A percentile compares a stretch with the other conserved stretches of the same genome.
Conservation (phyloP, 495 filamentous ascomycete genomes). For the Collariella sp. region DNA sequence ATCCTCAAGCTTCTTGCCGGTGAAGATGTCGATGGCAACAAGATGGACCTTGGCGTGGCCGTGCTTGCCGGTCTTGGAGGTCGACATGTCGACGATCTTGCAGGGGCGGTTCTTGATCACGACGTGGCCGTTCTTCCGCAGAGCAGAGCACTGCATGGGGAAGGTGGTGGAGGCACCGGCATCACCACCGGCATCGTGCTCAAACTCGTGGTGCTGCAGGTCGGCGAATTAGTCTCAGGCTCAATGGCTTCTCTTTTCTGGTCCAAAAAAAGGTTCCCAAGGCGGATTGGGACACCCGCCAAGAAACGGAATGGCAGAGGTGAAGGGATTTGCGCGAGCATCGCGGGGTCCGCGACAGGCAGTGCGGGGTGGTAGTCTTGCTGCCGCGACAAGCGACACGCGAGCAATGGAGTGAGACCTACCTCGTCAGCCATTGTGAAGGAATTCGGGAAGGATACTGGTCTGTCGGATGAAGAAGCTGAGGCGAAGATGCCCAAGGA, state of each 20-base stretch:
- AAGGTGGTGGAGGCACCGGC: conserved; percentile 88
- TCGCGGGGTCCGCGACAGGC: conserved; percentile 19
- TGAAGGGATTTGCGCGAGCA: neutral
- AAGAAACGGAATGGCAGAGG: neutral
- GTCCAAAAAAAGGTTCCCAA: neutral
- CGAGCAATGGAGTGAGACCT: conserved; percentile 14
- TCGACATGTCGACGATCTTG: conserved; percentile 99
- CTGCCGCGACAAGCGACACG: conserved; percentile 9
- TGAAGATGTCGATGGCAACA: conserved; percentile 97
- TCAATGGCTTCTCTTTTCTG: no score
- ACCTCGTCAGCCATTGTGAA: conserved; percentile 46
- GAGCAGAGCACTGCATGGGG: conserved; percentile 98
- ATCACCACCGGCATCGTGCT: conserved; percentile 55
- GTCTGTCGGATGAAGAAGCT: conserved; percentile 19
- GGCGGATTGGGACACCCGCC: neutral
- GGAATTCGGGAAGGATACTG: conserved; percentile 30
- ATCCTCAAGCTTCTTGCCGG: conserved; percentile 98
- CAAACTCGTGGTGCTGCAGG: conserved; percentile 77
- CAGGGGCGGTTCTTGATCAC: conserved; percentile 96
- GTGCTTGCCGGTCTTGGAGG: conserved; percentile 99
- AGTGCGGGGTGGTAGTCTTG: conserved; percentile 28
- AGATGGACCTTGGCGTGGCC: conserved; percentile 99
- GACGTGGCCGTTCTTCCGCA: conserved; percentile 97
- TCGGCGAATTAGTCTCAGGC: conserved; percentile 8
- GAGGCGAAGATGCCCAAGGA: conserved; percentile 24